phyloP scores from a whole-genome alignment of 352 stramenopile species.

The Globisporangium solare region DNA sequence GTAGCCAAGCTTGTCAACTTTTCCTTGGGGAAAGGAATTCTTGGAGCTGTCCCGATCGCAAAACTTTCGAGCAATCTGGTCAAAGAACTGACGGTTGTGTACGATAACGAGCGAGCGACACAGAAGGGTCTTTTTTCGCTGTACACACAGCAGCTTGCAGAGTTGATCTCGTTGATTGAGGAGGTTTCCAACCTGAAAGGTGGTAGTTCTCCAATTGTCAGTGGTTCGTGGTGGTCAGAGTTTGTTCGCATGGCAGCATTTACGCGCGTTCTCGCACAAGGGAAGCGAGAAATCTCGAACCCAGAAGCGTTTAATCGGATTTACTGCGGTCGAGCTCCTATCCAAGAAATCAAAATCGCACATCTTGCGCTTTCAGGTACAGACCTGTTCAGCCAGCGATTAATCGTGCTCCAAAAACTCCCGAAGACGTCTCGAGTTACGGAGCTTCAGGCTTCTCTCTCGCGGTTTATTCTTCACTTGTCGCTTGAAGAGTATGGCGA shows the following conservation, averaged over 20 bases:
- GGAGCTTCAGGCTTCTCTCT: constrained; percentile 35
- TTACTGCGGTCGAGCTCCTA: constrained; percentile 52
- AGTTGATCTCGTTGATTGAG: constrained; percentile 59
- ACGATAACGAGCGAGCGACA: constrained; percentile 57
- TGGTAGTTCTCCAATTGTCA: constrained; percentile 36
- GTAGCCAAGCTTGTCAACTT: constrained; percentile 67
- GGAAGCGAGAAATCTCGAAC: constrained; percentile 31
- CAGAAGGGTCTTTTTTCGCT: constrained; percentile 63
- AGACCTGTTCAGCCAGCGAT: constrained; percentile 42
- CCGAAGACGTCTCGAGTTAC: constrained; percentile 45
- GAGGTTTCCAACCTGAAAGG: constrained; percentile 54
- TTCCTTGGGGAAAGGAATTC: constrained; percentile 41
- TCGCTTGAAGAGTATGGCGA: constrained; percentile 72
- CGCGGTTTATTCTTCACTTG: constrained; percentile 57
- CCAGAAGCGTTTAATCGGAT: constrained; percentile 39
- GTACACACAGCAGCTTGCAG: constrained; percentile 58
- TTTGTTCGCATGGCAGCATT: constrained; percentile 62
- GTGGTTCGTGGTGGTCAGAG: constrained; percentile 45
- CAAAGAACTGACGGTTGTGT: constrained; percentile 49
- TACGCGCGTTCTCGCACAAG: constrained; percentile 39
- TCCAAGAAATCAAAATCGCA: constrained; percentile 48
- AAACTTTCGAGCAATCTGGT: constrained; percentile 44
- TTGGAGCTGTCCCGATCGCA: constrained; percentile 49
- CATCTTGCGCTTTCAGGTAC: constrained; percentile 20
- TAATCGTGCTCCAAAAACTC: constrained; percentile 66